Evolutionary conservation across 495 filamentous ascomycete species (phyloP), one percentile per base, ranked within the genome.

Genomic region (Podospora didyma): DNA sequence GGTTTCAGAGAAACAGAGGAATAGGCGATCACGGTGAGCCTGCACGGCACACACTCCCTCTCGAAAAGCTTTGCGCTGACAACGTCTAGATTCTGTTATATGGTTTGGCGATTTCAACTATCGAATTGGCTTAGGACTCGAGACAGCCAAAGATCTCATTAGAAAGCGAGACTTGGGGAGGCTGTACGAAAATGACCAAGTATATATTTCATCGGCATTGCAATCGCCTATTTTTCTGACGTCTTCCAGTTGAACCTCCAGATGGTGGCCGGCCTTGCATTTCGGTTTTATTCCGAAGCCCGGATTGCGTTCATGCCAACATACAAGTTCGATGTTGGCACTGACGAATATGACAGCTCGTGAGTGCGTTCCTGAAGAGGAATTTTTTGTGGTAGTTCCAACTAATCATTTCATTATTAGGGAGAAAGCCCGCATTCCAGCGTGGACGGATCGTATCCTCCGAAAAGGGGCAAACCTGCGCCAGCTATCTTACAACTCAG

Each of bases 91-190:
- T 67, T 86, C 84, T 22, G 85, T 97, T n/a, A 88, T 99, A 56
- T 99, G 95, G 95, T 79, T 96, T 45, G 94, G 94, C 7, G 94
- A 99, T 70, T 99, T 99, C 75, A 99, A 99, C 64, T 99, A 99
- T 73, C 86, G 94, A 24, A 96, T 99, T 62, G 95, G 92, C 2
- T 76, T 97, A 52, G 80, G 79, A 20, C 84, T 91, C 61, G 91
- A 96, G 41, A 86, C 77, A 58, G 90, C 91, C 20, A 86, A 88
- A 58, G 82, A 86, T 51, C 77, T 95, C 22, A 80, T 96, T 46
- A 76, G 82, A 48, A 76, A 81, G 42, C 75, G 79, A 14, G 86
- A 97, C 62, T 77, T 92, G 10, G 86, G 89, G 51, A 88, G 77
- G 24, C 76, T 99, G 6, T 96, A 96, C 64, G 85, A 91, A 45